Evolutionary conservation across 805 yeast species (phyloP).

Genomic region (Teunomyces panamensis): DNA sequence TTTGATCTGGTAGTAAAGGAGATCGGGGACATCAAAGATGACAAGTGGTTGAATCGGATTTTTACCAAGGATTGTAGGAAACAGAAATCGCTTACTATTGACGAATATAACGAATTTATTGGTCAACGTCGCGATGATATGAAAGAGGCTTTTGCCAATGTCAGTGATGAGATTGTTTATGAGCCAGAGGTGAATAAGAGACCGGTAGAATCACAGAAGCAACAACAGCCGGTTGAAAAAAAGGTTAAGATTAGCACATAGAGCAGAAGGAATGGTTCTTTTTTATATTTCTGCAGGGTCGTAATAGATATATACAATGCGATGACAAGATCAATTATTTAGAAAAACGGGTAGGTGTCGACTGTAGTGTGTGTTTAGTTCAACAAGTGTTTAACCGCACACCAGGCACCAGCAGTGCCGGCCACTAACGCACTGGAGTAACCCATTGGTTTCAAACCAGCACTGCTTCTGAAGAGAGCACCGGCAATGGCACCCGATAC

Average conservation of each 20-base stretch:
- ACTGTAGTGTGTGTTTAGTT: neutral
- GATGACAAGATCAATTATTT: neutral
- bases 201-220: neutral
- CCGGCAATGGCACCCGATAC: constrained; percentile 92
- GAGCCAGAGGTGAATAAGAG: neutral
- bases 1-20: constrained; percentile 37
- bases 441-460: constrained; percentile 85
- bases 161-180: neutral
- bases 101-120: constrained; percentile 12
- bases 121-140: constrained; percentile 7
- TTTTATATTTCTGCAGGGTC: neutral
- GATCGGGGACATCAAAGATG: constrained; percentile 30
- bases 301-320: constrained; percentile 2
- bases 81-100: constrained; percentile 19
- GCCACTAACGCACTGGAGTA: constrained; percentile 82
- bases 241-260: neutral
- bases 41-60: constrained; percentile 16
- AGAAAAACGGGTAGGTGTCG: neutral
- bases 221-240: neutral
- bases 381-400: constrained; percentile 60
- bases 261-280: neutral
- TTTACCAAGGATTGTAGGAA: constrained; percentile 31
- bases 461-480: constrained; percentile 81
- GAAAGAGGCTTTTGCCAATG: constrained; percentile 3
- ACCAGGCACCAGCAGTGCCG: constrained; percentile 91